Conservation (phyloP, 495 filamentous ascomycete genomes). For the Hypoxylon lenormandii region DNA sequence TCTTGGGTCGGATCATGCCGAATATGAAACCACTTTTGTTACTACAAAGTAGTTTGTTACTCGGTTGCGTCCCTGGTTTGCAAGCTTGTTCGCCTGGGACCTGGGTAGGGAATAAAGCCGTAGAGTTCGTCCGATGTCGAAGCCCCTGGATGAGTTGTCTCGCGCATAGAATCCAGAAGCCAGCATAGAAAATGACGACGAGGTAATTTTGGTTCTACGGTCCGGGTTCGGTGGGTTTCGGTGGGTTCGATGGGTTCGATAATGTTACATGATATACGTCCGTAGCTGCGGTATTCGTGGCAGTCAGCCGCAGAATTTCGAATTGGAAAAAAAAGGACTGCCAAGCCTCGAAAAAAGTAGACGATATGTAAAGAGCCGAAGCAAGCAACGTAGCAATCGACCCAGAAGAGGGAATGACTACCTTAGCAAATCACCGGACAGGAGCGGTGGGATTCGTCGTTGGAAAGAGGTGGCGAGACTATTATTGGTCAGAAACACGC, state of each 20-base stretch:
- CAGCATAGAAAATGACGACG: constrained; percentile 15
- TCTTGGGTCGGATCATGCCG: constrained; percentile 43
- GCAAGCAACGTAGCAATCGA: constrained; percentile 47
- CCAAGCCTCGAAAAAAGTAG: constrained; percentile 34
- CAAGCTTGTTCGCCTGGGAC: too few species aligned
- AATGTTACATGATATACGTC: constrained; percentile 40
- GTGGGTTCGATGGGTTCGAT: constrained; percentile 21
- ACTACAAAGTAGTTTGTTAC: neutral
- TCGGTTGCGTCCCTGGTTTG: too few species aligned
- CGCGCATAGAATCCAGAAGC: constrained; percentile 22
- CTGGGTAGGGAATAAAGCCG: too few species aligned
- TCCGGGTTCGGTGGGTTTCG: constrained; percentile 11
- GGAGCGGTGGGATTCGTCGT: constrained; percentile 42
- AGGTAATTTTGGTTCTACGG: constrained; percentile 20
- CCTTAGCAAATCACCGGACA: constrained; percentile 44
- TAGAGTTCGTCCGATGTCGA: constrained; percentile 2
- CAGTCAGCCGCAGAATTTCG: constrained; percentile 39
- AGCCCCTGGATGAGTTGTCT: constrained; percentile 1
- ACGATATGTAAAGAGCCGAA: constrained; percentile 45
- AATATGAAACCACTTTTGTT: constrained; percentile 28
- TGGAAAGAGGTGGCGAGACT: constrained; percentile 38
- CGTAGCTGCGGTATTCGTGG: constrained; percentile 24
- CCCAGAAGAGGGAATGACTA: constrained; percentile 35
- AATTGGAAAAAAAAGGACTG: constrained; percentile 38
- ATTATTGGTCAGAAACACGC: constrained; percentile 45